Evolutionary conservation across 2,329 filamentous ascomycete genomes (phyloP).

Genomic region (Sphaerostilbella broomeana): DNA sequence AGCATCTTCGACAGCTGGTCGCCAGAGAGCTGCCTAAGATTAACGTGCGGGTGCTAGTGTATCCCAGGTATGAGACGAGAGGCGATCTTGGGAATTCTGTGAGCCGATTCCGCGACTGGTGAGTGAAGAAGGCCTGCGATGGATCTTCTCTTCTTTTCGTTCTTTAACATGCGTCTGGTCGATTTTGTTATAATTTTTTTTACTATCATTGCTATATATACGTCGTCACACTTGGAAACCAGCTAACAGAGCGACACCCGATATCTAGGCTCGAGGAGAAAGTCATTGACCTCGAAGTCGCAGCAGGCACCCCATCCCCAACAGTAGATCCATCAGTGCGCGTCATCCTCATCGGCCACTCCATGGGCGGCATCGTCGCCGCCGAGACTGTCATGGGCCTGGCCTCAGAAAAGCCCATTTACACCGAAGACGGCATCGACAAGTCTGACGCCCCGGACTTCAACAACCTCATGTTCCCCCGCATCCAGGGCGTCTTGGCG

Average conservation of each 20-base stretch:
- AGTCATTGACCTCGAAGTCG: constrained; percentile 91
- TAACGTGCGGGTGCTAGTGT: constrained; percentile 61
- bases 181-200: too few species aligned
- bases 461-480: constrained; percentile 80
- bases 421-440: constrained; percentile 37
- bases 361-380: constrained; percentile 89
- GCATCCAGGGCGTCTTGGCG: constrained; percentile 80
- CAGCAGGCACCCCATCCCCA: constrained; percentile 69
- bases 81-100: constrained; percentile 69
- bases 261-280: constrained; percentile 83
- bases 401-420: constrained; percentile 48
- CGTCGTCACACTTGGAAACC: too few species aligned
- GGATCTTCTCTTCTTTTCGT: background rate
- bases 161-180: background rate
- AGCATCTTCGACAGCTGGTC: constrained; percentile 60
- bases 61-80: constrained; percentile 75
- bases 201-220: too few species aligned
- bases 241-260: too few species aligned
- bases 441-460: constrained; percentile 32
- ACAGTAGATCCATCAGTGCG: constrained; percentile 81
- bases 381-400: constrained; percentile 79
- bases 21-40: constrained; percentile 61
- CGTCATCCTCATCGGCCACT: constrained; percentile 77
- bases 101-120: constrained; percentile 69
- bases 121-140: too few species aligned